Percentiles rank a stretch among this genome's conserved stretches.
These are phyloP conservation scores for Zygoascus hellenicus DNA, from an alignment of 1,139 yeast genomes.

Conservation along the genomic window DNA sequence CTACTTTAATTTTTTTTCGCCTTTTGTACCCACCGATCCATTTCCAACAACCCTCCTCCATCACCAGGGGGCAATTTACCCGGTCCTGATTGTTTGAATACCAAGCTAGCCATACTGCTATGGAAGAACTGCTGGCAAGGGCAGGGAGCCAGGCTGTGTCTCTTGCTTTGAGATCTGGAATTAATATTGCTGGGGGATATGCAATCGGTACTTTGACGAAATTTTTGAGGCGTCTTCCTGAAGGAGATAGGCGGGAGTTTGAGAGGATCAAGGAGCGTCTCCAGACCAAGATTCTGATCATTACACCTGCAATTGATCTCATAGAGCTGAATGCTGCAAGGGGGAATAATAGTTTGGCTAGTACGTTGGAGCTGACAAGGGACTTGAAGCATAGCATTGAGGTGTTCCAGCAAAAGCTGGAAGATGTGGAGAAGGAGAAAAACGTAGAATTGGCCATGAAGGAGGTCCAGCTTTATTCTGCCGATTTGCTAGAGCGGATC, in stretches of 20 bases:
- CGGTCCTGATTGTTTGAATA: too few species aligned
- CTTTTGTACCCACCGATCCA: neutral
- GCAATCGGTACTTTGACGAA: conserved; percentile 62
- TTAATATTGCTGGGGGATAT: conserved; percentile 69
- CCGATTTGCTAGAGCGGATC: conserved; percentile 45
- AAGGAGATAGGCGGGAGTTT: conserved; percentile 45
- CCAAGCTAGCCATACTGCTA: too few species aligned
- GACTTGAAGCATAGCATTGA: conserved; percentile 57
- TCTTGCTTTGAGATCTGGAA: conserved; percentile 73
- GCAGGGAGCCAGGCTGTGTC: conserved; percentile 68
- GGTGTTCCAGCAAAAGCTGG: conserved; percentile 50
- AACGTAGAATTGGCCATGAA: conserved; percentile 32
- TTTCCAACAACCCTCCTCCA: neutral
- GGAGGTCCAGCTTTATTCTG: conserved; percentile 42
- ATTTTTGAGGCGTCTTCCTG: conserved; percentile 58
- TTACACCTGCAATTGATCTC: conserved; percentile 65
- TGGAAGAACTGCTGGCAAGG: conserved; percentile 15
- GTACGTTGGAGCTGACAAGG: conserved; percentile 51
- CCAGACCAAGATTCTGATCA: conserved; percentile 55
- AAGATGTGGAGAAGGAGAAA: conserved; percentile 22
- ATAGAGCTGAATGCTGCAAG: conserved; percentile 64
- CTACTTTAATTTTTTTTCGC: neutral
- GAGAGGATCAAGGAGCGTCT: conserved; percentile 43
- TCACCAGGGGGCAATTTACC: neutral
- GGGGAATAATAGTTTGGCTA: conserved; percentile 60